Percentiles rank a stretch among this genome's conserved stretches.
Conservation (phyloP, 208 protist species). For the Acanthamoeba sp. region DNA sequence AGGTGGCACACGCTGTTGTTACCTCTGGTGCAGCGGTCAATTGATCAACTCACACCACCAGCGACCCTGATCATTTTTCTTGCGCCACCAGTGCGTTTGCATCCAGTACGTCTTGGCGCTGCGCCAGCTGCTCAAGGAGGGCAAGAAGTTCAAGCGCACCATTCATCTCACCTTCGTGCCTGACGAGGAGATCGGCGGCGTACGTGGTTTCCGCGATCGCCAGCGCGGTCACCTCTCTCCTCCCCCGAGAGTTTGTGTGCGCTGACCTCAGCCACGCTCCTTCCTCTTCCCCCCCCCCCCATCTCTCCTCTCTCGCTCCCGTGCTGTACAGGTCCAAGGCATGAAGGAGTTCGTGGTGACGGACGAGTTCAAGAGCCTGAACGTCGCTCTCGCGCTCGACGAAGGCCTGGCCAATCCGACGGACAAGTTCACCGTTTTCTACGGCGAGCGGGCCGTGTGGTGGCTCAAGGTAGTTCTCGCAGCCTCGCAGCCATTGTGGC, state of each 20-base stretch:
- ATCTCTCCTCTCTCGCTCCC: too few relatives aligned
- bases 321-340: slow-evolving; percentile 76
- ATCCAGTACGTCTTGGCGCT: slow-evolving; percentile 90
- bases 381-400: slow-evolving; percentile 89
- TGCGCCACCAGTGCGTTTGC: slow-evolving; percentile 86
- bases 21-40: too few relatives aligned
- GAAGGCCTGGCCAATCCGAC: slow-evolving; percentile 88
- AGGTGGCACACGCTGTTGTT: slow-evolving; percentile 26
- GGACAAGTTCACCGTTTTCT: slow-evolving; percentile 87
- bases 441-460: slow-evolving; percentile 88
- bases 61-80: too few relatives aligned
- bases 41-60: too few relatives aligned
- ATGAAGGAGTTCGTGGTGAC: slow-evolving; percentile 84
- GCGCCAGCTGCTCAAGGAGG: slow-evolving; percentile 45
- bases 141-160: slow-evolving; percentile 74
- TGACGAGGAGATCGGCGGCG: slow-evolving; percentile 83
- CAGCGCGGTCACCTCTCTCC: slow-evolving; percentile 68
- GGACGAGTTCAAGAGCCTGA: slow-evolving; percentile 83
- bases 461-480: slow-evolving; percentile 67
- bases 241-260: slow-evolving; percentile 84
- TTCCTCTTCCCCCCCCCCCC: too few relatives aligned
- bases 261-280: too few relatives aligned
- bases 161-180: slow-evolving; percentile 87
- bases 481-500: background rate
- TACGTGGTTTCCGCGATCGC: background rate